A percentile compares a stretch with the other conserved stretches of the same genome.
Conservation (phyloP, 495 filamentous ascomycete species). For the Parathielavia hyrcaniae region DNA sequence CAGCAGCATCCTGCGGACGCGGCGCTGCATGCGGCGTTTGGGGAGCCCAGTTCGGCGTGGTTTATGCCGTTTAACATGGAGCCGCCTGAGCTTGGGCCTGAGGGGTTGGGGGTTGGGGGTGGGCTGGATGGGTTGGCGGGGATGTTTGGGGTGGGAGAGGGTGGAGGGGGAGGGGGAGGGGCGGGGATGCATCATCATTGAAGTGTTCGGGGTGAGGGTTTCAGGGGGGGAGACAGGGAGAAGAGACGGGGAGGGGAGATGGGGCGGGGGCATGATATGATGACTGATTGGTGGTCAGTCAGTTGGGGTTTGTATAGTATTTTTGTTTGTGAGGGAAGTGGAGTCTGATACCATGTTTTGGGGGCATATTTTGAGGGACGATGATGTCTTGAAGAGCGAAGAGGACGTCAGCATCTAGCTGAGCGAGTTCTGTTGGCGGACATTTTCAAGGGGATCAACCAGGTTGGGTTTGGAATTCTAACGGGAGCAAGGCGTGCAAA, state of each 20-base stretch:
- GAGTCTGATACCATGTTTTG: too few relatives aligned
- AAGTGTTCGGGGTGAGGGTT: background rate
- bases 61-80: conserved; percentile 94
- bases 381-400: too few relatives aligned
- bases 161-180: conserved; percentile 23
- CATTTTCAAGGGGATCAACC: background rate
- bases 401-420: background rate
- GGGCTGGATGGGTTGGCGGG: conserved; percentile 35
- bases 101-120: conserved; percentile 34
- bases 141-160: conserved; percentile 42
- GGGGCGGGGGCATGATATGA: too few relatives aligned
- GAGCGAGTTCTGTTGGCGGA: background rate
- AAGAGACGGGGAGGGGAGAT: background rate
- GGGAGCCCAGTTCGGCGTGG: conserved; percentile 68
- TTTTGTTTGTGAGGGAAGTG: too few relatives aligned
- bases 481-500: background rate
- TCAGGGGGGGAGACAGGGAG: background rate
- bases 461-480: background rate
- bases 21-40: conserved; percentile 29
- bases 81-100: conserved; percentile 56
- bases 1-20: conserved; percentile 18
- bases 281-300: too few relatives aligned
- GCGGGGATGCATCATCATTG: conserved; percentile 27
- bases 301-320: too few relatives aligned
- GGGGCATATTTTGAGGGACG: too few relatives aligned